Evolutionary conservation across 106 monocot species (phyloP).

Genomic region (Vanilla planifolia): DNA sequence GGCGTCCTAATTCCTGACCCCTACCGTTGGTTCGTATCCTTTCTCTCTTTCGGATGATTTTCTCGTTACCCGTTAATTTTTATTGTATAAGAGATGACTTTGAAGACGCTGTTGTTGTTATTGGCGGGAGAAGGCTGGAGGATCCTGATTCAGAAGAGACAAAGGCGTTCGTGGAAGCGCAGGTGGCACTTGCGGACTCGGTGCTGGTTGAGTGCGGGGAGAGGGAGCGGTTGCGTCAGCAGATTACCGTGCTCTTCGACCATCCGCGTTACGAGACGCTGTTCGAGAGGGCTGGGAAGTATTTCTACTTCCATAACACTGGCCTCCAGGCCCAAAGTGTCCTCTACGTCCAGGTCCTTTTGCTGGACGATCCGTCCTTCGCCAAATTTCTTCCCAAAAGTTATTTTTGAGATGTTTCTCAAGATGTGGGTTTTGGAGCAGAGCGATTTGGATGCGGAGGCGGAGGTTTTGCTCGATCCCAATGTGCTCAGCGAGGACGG

Average conservation of each 20-base stretch:
- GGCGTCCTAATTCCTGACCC: conserved; percentile 77
- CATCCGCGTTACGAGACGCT: conserved; percentile 64
- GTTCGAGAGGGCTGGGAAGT: conserved; percentile 55
- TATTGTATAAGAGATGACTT: neutral
- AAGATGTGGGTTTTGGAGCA: conserved; percentile 15
- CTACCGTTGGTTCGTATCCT: conserved; percentile 63
- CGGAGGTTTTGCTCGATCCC: conserved; percentile 79
- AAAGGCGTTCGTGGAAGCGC: conserved; percentile 74
- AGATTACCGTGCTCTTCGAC: conserved; percentile 59
- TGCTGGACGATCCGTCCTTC: neutral
- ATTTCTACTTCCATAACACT: conserved; percentile 80
- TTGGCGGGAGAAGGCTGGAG: conserved; percentile 53
- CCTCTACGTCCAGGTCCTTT: conserved; percentile 61
- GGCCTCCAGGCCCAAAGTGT: conserved; percentile 93
- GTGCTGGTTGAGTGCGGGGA: conserved; percentile 49
- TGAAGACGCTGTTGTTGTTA: neutral
- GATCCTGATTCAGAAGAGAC: conserved; percentile 85
- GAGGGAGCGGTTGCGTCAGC: conserved; percentile 32
- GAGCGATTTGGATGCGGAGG: conserved; percentile 49
- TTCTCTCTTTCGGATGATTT: neutral
- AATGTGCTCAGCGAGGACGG: conserved; percentile 79
- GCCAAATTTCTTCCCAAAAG: neutral
- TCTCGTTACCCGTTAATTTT: neutral
- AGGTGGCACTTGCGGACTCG: conserved; percentile 54
- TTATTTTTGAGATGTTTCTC: no score